Conservation (phyloP, 768 basidiomycete species). For the Leccinum uliginosum region DNA sequence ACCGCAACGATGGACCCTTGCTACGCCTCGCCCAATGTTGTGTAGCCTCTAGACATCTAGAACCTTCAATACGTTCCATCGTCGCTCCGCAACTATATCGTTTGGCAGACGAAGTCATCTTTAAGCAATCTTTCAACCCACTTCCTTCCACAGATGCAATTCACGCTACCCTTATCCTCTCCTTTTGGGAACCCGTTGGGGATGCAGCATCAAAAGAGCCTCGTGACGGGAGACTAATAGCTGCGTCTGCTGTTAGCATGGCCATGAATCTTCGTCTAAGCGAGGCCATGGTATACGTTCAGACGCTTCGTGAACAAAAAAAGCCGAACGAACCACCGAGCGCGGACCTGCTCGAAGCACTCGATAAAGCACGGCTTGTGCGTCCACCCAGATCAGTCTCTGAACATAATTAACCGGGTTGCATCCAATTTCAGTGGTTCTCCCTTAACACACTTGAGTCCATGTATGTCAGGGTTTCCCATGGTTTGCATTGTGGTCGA, state of each 20-base stretch:
- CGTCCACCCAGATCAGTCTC: conserved; percentile 10
- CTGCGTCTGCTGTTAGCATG: conserved; percentile 42
- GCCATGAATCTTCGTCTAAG: conserved; percentile 42
- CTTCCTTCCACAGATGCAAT: conserved; percentile 40
- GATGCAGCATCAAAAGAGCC: conserved; percentile 27
- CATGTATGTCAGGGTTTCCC: conserved; percentile 27
- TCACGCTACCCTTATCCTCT: conserved; percentile 38
- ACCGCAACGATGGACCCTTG: conserved; percentile 29
- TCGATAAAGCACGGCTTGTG: conserved; percentile 37
- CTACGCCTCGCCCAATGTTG: conserved; percentile 44
- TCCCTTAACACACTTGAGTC: conserved; percentile 36
- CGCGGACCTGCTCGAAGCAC: conserved; percentile 32
- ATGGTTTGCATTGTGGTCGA: background rate
- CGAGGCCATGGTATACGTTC: conserved; percentile 32
- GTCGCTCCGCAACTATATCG: conserved; percentile 39
- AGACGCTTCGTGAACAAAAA: conserved; percentile 27
- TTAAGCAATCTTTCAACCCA: conserved; percentile 39
- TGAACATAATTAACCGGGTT: conserved; percentile 14
- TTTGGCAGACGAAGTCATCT: conserved; percentile 37
- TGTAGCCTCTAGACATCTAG: conserved; percentile 42
- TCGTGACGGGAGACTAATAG: conserved; percentile 38
- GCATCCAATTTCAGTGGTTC: conserved; percentile 34
- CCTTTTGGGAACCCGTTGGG: conserved; percentile 42
- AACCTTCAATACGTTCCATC: conserved; percentile 30
- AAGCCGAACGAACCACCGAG: conserved; percentile 24